Evolutionary conservation across 148 eudicot genomes (phyloP).

Genomic region (Camellia lanceoleosa): DNA sequence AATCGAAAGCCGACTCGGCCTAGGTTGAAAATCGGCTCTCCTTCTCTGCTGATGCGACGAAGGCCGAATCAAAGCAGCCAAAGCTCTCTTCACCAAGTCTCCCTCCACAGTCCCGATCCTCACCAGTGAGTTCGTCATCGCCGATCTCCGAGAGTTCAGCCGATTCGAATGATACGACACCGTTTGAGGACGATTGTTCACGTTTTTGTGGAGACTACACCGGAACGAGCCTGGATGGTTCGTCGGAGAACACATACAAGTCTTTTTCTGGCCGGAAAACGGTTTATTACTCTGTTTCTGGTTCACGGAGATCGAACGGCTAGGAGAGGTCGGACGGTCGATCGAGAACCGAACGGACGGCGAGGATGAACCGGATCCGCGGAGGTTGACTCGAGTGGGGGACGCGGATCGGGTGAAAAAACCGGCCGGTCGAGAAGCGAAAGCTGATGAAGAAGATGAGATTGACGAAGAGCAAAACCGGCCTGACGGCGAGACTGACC

Average conservation of each 20-base stretch:
- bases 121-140: conserved; percentile 62
- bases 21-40: conserved; percentile 35
- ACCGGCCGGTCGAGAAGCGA: conserved; percentile 21
- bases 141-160: conserved; percentile 47
- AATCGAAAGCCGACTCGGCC: conserved; percentile 43
- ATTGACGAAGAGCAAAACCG: conserved; percentile 50
- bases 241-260: conserved; percentile 21
- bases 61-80: conserved; percentile 50
- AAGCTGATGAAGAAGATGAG: conserved; percentile 34
- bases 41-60: conserved; percentile 55
- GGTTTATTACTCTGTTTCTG: not conserved
- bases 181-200: not conserved
- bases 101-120: conserved; percentile 66
- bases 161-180: conserved; percentile 35
- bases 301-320: conserved; percentile 14
- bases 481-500: conserved; percentile 52
- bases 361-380: conserved; percentile 19
- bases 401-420: conserved; percentile 35
- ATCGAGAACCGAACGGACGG: conserved; percentile 34
- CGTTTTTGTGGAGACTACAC: conserved; percentile 26
- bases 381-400: conserved; percentile 42
- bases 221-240: conserved; percentile 23
- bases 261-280: conserved; percentile 16
- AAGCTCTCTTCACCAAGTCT: conserved; percentile 51
- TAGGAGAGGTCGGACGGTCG: conserved; percentile 18